These are phyloP conservation scores for Penicillium sp. DNA, from an alignment of 2,329 filamentous ascomycete species.

Conservation along the genomic window DNA sequence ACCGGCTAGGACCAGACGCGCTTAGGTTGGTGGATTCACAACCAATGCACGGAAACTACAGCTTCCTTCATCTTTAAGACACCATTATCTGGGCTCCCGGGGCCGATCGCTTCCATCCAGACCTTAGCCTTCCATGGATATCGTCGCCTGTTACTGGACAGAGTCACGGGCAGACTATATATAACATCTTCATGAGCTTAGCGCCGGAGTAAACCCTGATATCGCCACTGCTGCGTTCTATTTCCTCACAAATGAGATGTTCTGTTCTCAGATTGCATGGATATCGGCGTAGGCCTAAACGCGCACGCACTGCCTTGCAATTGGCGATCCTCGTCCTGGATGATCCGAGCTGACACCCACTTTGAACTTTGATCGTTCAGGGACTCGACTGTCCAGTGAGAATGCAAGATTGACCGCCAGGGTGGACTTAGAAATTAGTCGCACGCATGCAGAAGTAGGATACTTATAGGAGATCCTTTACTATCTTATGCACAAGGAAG, in stretches of 20 bases:
- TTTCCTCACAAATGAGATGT: constrained; percentile 3
- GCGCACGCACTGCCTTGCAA: neutral
- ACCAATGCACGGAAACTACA: too few relatives aligned
- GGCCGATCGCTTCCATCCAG: too few relatives aligned
- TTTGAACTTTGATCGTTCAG: constrained; percentile 18
- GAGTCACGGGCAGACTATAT: neutral
- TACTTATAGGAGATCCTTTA: too few relatives aligned
- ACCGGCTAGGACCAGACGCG: too few relatives aligned
- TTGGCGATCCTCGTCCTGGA: constrained; percentile 8
- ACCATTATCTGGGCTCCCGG: too few relatives aligned
- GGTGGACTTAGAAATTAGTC: too few relatives aligned
- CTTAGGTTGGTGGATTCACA: too few relatives aligned
- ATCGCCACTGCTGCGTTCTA: neutral
- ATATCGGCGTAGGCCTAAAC: constrained; percentile 3
- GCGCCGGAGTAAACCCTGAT: neutral
- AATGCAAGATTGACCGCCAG: constrained; percentile 1
- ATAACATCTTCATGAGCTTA: constrained; percentile 7
- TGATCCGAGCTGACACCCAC: constrained; percentile 5
- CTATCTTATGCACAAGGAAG: too few relatives aligned
- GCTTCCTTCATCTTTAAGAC: too few relatives aligned
- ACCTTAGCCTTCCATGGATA: too few relatives aligned
- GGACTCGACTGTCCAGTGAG: constrained; percentile 12
- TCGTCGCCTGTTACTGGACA: too few relatives aligned
- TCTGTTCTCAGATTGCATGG: neutral
- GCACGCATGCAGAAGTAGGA: too few relatives aligned